Conservation (phyloP, 1,284 basidiomycete species). For the Gomphus bonarii region DNA sequence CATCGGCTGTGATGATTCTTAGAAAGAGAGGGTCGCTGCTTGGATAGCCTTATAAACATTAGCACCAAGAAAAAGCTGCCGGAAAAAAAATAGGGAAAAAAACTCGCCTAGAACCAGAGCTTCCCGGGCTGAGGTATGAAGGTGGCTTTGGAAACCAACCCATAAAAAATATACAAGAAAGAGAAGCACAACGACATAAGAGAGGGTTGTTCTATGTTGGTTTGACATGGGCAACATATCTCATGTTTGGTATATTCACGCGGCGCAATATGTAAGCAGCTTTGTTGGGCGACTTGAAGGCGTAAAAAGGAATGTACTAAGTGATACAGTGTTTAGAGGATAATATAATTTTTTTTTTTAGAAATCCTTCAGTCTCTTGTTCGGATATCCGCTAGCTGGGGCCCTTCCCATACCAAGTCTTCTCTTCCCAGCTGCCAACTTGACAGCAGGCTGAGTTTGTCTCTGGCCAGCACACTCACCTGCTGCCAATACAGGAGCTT, state of each 20-base stretch:
- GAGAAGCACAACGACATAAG: background rate
- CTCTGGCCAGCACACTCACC: background rate
- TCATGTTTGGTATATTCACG: too few species aligned
- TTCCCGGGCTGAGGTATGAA: background rate
- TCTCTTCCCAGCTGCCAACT: conserved; percentile 28
- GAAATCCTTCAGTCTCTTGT: conserved; percentile 50
- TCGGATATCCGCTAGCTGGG: conserved; percentile 38
- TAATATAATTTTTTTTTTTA: background rate
- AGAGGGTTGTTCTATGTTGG: background rate
- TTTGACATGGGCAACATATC: background rate
- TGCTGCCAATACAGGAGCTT: background rate
- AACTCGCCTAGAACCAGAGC: background rate
- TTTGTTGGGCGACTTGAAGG: background rate
- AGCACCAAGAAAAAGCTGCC: background rate
- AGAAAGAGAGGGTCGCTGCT: conserved; percentile 24
- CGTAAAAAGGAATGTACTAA: background rate
- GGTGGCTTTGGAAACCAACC: background rate
- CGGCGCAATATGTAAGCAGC: too few species aligned
- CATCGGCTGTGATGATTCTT: conserved; percentile 17
- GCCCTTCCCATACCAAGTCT: conserved; percentile 48
- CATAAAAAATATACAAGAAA: background rate
- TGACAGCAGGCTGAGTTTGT: background rate
- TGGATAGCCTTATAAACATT: conserved; percentile 1
- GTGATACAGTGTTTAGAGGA: background rate
- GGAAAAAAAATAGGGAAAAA: background rate